These are phyloP conservation scores for Trichoderma atroviride DNA, from an alignment of 2,329 filamentous ascomycete species.

Conservation along the genomic window DNA sequence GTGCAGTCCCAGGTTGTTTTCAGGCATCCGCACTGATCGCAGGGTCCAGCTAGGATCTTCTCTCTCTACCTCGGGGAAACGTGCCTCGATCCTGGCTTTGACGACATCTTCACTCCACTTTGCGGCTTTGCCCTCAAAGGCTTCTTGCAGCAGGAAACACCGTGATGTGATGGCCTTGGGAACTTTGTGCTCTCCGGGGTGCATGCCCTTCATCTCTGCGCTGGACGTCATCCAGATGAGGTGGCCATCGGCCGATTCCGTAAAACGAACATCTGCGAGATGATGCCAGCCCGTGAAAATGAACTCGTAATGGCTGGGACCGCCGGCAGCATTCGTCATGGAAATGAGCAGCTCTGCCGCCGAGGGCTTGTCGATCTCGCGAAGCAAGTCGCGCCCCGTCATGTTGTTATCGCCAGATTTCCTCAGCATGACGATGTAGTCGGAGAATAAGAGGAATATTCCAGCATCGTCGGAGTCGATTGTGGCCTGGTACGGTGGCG, in stretches of 20 bases:
- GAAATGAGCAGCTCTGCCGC: slow-evolving; percentile 63
- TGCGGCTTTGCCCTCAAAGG: slow-evolving; percentile 75
- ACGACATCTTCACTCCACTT: slow-evolving; percentile 83
- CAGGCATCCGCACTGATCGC: slow-evolving; percentile 66
- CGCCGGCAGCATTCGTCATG: slow-evolving; percentile 65
- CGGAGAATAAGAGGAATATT: slow-evolving; percentile 82
- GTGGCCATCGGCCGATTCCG: slow-evolving; percentile 66
- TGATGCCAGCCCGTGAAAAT: slow-evolving; percentile 73
- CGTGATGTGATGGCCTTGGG: slow-evolving; percentile 60
- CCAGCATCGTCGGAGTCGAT: slow-evolving; percentile 57
- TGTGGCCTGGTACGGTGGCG: slow-evolving; percentile 65
- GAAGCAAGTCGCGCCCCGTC: slow-evolving; percentile 75
- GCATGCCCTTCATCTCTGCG: slow-evolving; percentile 60
- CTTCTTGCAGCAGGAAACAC: slow-evolving; percentile 72
- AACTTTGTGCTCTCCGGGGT: slow-evolving; percentile 46
- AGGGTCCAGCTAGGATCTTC: slow-evolving; percentile 81
- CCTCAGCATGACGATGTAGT: slow-evolving; percentile 75
- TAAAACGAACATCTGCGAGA: slow-evolving; percentile 72
- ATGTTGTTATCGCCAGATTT: slow-evolving; percentile 63
- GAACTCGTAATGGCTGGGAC: slow-evolving; percentile 68
- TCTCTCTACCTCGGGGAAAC: slow-evolving; percentile 81
- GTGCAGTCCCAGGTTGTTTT: slow-evolving; percentile 61
- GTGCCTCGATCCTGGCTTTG: slow-evolving; percentile 82
- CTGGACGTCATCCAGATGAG: slow-evolving; percentile 70
- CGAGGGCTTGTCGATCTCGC: slow-evolving; percentile 82